phyloP scores from a whole-genome alignment of 129 eudicot genomes.

The Artemisia tridentata region DNA sequence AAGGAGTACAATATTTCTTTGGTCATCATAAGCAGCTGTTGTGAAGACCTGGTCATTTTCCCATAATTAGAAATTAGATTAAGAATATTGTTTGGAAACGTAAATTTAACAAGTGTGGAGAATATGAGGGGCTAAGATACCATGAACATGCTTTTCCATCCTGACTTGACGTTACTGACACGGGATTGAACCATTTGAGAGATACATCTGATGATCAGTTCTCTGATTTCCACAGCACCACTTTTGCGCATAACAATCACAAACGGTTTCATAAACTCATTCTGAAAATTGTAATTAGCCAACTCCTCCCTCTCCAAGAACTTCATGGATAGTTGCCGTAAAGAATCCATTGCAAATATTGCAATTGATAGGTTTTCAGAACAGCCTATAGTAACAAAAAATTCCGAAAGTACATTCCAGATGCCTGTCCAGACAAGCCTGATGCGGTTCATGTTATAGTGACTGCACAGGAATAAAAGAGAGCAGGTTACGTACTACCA shows the following conservation, averaged over 20 bases:
- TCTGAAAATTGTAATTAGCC: slow-evolving; percentile 95
- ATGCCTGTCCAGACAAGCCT: slow-evolving; percentile 97
- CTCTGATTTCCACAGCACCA: slow-evolving; percentile 96
- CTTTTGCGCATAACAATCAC: slow-evolving; percentile 98
- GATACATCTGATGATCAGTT: slow-evolving; percentile 86
- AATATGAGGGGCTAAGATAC: slow-evolving; percentile 37
- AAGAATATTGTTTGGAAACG: background rate
- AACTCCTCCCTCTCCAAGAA: slow-evolving; percentile 95
- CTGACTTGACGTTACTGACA: slow-evolving; percentile 83
- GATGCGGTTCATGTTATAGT: slow-evolving; percentile 94
- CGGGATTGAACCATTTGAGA: slow-evolving; percentile 98
- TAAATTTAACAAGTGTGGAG: background rate
- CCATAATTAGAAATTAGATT: background rate
- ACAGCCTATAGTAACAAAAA: slow-evolving; percentile 89
- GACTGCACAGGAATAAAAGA: slow-evolving; percentile 51
- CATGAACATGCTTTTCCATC: slow-evolving; percentile 99
- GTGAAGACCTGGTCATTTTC: slow-evolving; percentile 68
- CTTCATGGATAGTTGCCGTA: slow-evolving; percentile 95
- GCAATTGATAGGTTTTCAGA: slow-evolving; percentile 96
- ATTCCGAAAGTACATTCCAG: slow-evolving; percentile 89
- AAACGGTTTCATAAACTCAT: slow-evolving; percentile 98
- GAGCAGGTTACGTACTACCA: slow-evolving; percentile 3
- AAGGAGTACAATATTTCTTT: slow-evolving; percentile 83
- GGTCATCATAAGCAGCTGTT: slow-evolving; percentile 97
- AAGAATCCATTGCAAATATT: slow-evolving; percentile 97